A percentile compares a stretch with the other conserved stretches of the same genome.
These are phyloP conservation scores for Chlamydomonas schloesseri DNA, from an alignment of 139 green algal species.

Conservation along the genomic window DNA sequence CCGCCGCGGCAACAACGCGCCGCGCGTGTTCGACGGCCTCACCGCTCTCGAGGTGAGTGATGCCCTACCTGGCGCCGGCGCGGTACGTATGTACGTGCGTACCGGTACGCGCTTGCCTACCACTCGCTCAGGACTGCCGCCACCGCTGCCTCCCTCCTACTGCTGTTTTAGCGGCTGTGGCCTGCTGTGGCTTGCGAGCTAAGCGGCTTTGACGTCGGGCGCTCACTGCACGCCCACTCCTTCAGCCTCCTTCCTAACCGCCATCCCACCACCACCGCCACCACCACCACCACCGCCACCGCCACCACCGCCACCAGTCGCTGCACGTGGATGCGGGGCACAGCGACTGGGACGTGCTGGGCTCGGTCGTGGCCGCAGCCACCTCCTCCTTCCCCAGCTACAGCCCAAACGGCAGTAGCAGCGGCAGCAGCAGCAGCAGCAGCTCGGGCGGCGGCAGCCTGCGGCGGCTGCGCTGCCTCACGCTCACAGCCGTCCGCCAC, in stretches of 20 bases:
- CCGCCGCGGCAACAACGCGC: background rate
- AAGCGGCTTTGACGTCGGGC: too few relatives aligned
- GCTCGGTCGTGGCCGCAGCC: background rate
- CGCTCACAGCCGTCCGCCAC: background rate
- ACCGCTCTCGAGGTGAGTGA: conserved; percentile 1
- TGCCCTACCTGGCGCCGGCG: background rate
- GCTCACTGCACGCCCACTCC: too few relatives aligned
- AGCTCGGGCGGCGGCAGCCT: background rate
- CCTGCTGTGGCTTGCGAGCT: too few relatives aligned
- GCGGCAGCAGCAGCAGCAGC: background rate
- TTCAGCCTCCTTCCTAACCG: too few relatives aligned
- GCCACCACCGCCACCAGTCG: too few relatives aligned
- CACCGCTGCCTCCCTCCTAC: too few relatives aligned
- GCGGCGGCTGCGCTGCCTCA: background rate
- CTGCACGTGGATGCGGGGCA: conserved; percentile 1
- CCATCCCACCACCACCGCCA: too few relatives aligned
- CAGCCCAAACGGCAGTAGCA: background rate
- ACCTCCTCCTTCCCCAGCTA: background rate
- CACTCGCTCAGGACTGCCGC: too few relatives aligned
- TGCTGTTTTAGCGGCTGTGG: too few relatives aligned
- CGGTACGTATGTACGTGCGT: too few relatives aligned
- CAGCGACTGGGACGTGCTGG: conserved; percentile 23
- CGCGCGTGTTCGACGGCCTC: conserved; percentile 23
- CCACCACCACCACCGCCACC: too few relatives aligned
- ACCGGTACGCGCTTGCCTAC: too few relatives aligned